Conservation (phyloP, 2,329 filamentous ascomycete species). For the Calonectria henricotiae region DNA sequence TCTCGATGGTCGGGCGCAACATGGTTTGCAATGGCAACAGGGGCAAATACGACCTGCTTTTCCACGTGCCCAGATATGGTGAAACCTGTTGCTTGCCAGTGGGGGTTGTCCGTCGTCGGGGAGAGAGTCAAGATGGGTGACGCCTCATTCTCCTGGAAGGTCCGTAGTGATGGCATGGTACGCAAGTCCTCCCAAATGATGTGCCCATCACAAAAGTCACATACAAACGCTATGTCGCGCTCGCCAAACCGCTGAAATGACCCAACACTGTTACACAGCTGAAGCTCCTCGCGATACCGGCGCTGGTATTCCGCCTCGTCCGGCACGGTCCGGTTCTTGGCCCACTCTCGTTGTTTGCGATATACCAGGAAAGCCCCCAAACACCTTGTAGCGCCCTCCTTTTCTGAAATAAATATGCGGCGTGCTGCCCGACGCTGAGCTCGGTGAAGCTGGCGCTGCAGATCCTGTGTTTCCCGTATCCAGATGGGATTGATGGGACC, state of each 20-base stretch:
- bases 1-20: slow-evolving; percentile 66
- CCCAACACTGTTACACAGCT: slow-evolving; percentile 69
- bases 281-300: slow-evolving; percentile 66
- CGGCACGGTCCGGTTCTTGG: slow-evolving; percentile 45
- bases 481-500: slow-evolving; percentile 72
- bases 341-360: slow-evolving; percentile 64
- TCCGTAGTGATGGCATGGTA: slow-evolving; percentile 66
- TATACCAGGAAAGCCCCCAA: slow-evolving; percentile 72
- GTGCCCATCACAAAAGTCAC: slow-evolving; percentile 75
- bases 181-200: slow-evolving; percentile 73
- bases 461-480: slow-evolving; percentile 67
- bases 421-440: slow-evolving; percentile 72
- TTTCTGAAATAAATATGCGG: slow-evolving; percentile 70
- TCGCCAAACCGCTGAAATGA: slow-evolving; percentile 72
- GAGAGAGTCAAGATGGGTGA: slow-evolving; percentile 48
- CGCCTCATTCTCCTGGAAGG: slow-evolving; percentile 52
- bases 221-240: slow-evolving; percentile 71
- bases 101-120: slow-evolving; percentile 55
- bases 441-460: slow-evolving; percentile 70
- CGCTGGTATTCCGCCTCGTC: slow-evolving; percentile 57
- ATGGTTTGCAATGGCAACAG: slow-evolving; percentile 73
- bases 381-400: slow-evolving; percentile 66
- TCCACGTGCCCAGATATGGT: slow-evolving; percentile 60
- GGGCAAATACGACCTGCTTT: slow-evolving; percentile 71
- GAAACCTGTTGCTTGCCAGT: slow-evolving; percentile 70